phyloP scores from a whole-genome alignment of 1,139 yeast species.

The Meyerozyma guilliermondii region DNA sequence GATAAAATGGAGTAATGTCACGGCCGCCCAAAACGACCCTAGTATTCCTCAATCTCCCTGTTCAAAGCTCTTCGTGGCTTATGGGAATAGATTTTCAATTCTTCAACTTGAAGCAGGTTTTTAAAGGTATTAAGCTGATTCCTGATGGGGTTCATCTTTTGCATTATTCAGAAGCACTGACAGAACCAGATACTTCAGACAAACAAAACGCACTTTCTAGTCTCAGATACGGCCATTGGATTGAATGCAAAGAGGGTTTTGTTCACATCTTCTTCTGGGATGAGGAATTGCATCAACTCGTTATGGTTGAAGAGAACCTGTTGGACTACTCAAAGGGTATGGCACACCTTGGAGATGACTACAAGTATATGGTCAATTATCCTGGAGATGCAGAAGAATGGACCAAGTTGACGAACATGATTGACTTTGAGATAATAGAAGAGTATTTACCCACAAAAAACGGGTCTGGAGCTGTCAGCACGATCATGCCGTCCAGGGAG shows the following conservation, averaged over 20 bases:
- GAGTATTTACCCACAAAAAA: constrained; percentile 15
- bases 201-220: constrained; percentile 5
- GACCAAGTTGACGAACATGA: constrained; percentile 11
- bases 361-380: constrained; percentile 19
- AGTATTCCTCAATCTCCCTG: constrained; percentile 14
- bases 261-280: constrained; percentile 8
- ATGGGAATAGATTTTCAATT: constrained; percentile 28
- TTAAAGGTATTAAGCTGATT: constrained; percentile 23
- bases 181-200: constrained; percentile 5
- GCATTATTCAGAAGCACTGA: constrained; percentile 21
- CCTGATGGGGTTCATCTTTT: constrained; percentile 25
- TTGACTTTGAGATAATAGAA: constrained; percentile 19
- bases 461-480: constrained; percentile 9
- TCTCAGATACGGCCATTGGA: constrained; percentile 26
- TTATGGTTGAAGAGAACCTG: constrained; percentile 6
- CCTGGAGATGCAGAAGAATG: constrained; percentile 17
- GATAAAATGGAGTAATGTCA: constrained; percentile 5
- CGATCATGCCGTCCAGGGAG: constrained; percentile 25
- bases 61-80: constrained; percentile 13
- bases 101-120: constrained; percentile 15
- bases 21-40: constrained; percentile 23
- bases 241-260: constrained; percentile 17
- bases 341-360: constrained; percentile 16
- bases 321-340: constrained; percentile 11
- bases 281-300: background rate